Evolutionary conservation across 108 stramenopile genomes (phyloP).

Genomic region (Nitzschia palea): DNA sequence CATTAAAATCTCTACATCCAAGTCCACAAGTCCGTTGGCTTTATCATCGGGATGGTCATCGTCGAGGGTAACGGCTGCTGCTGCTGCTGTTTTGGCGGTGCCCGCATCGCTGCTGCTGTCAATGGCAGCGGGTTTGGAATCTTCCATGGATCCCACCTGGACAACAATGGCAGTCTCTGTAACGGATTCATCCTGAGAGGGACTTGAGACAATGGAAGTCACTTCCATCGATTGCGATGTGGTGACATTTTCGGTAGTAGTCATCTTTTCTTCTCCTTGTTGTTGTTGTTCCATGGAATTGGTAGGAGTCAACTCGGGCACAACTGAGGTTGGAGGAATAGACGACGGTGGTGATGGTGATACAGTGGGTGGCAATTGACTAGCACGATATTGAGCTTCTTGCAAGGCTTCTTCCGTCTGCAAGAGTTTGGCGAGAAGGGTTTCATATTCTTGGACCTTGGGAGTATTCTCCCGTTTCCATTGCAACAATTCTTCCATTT

Average conservation of each 20-base stretch:
- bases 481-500: conserved; percentile 33
- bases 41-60: conserved; percentile 39
- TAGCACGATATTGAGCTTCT: neutral
- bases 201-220: neutral
- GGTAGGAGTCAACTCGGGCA: neutral
- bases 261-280: no score
- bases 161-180: neutral
- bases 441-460: conserved; percentile 37
- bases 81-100: conserved; percentile 1
- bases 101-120: no score
- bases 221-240: neutral
- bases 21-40: conserved; percentile 21
- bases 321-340: no score
- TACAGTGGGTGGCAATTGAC: no score
- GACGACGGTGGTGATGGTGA: no score
- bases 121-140: neutral
- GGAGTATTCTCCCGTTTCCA: conserved; percentile 42
- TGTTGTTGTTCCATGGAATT: neutral
- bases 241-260: neutral
- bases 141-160: neutral
- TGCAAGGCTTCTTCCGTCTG: conserved; percentile 47
- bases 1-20: conserved; percentile 65
- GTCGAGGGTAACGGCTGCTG: conserved; percentile 16
- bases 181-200: neutral
- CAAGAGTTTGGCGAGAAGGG: conserved; percentile 41